These are phyloP conservation scores for Pestalotiopsis sp. DNA, from an alignment of 2,329 filamentous ascomycete species.

Conservation along the genomic window DNA sequence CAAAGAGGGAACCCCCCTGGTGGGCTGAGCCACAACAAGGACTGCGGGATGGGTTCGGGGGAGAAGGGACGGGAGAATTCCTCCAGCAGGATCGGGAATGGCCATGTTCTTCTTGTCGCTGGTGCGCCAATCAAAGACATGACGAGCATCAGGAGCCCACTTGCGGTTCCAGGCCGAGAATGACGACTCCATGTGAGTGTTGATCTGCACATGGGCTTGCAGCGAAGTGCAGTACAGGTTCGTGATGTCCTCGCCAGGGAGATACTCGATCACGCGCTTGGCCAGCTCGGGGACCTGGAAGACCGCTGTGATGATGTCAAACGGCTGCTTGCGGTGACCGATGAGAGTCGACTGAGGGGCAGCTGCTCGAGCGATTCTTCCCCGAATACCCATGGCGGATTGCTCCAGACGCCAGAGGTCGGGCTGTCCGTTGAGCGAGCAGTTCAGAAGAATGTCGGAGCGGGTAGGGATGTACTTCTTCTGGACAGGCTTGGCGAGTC, in stretches of 20 bases:
- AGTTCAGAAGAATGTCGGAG: too few species aligned
- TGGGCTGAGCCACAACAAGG: background rate
- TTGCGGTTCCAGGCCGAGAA: constrained; percentile 7
- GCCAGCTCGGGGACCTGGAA: constrained; percentile 35
- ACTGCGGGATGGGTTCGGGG: background rate
- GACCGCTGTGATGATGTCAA: constrained; percentile 7
- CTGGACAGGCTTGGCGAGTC: too few species aligned
- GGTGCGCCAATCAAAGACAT: constrained; percentile 12
- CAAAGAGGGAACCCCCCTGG: constrained; percentile 57
- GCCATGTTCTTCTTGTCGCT: constrained; percentile 22
- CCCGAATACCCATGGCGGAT: background rate
- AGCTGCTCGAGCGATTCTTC: background rate
- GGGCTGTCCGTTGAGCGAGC: too few species aligned
- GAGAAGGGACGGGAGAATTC: background rate
- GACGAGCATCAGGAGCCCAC: constrained; percentile 10
- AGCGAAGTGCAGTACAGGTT: constrained; percentile 57
- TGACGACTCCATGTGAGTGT: constrained; percentile 44
- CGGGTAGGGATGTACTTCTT: too few species aligned
- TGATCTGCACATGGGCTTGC: constrained; percentile 54
- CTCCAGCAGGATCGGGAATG: constrained; percentile 19
- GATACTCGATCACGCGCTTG: constrained; percentile 41
- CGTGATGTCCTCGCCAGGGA: constrained; percentile 51
- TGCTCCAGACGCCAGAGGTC: too few species aligned
- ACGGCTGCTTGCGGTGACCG: background rate
- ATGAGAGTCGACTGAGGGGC: background rate